Percentiles rank a stretch among this genome's conserved stretches.
Evolutionary conservation across 1,284 basidiomycete species (phyloP).

Genomic region (Pseudomicrostroma phylloplanum): DNA sequence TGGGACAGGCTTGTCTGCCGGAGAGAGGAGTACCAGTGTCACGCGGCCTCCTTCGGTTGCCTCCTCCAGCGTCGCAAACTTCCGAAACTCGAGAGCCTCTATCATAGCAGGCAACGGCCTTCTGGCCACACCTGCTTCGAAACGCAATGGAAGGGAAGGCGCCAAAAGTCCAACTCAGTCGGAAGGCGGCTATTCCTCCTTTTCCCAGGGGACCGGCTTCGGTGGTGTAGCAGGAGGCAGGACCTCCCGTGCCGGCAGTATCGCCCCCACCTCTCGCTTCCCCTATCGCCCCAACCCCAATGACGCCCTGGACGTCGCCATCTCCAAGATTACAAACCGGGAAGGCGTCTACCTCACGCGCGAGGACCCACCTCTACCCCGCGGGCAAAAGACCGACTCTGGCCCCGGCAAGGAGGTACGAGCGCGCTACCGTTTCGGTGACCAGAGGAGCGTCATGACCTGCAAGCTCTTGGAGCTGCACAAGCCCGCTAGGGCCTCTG

Average conservation of each 20-base stretch:
- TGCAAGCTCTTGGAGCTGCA: constrained; percentile 67
- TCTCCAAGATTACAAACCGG: constrained; percentile 68
- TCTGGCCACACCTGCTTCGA: neutral
- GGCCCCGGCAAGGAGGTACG: constrained; percentile 70
- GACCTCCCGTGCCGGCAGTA: neutral
- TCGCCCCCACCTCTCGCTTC: neutral
- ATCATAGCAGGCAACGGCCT: constrained; percentile 8
- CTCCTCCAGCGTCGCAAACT: constrained; percentile 31
- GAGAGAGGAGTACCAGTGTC: neutral
- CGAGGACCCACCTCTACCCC: constrained; percentile 65
- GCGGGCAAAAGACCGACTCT: constrained; percentile 54
- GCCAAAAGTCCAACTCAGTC: neutral
- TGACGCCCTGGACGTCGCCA: constrained; percentile 74
- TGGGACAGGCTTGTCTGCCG: neutral
- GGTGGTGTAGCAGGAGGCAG: neutral
- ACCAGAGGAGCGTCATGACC: constrained; percentile 60
- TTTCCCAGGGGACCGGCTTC: neutral
- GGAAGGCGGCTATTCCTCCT: neutral
- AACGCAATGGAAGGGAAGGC: neutral
- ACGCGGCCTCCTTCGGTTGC: constrained; percentile 10
- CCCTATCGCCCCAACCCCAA: constrained; percentile 66
- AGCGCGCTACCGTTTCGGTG: constrained; percentile 68
- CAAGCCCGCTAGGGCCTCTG: neutral
- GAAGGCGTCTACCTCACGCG: constrained; percentile 68
- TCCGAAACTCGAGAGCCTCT: constrained; percentile 17